Conservation (phyloP, 345 rosid species). For the Salix purpurea region DNA sequence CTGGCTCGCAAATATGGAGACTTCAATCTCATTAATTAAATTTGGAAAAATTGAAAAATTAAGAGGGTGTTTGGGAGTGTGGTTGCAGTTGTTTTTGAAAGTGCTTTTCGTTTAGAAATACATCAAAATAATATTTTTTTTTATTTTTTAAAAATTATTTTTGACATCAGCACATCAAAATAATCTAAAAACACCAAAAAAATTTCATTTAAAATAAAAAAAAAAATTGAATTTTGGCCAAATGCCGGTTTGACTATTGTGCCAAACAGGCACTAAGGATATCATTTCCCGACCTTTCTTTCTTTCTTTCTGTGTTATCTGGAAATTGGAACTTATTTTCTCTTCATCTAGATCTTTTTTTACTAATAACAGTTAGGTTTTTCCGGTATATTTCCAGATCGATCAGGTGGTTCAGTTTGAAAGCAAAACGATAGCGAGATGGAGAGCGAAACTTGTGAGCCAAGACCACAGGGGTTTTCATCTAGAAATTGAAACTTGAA, state of each 20-base stretch:
- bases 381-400: background rate
- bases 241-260: too few species aligned
- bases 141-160: too few species aligned
- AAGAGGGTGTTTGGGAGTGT: background rate
- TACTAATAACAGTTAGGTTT: background rate
- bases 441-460: background rate
- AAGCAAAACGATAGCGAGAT: too few species aligned
- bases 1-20: conserved; percentile 21
- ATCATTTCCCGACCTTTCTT: background rate
- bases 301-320: background rate
- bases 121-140: too few species aligned
- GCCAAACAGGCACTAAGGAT: background rate
- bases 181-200: too few species aligned
- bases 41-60: conserved; percentile 17
- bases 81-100: too few species aligned
- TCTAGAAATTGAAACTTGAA: background rate
- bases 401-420: too few species aligned
- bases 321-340: background rate
- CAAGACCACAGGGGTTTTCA: background rate
- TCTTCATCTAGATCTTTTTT: too few species aligned
- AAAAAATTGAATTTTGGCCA: too few species aligned
- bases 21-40: conserved; percentile 26
- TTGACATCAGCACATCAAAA: too few species aligned
- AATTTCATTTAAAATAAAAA: too few species aligned
- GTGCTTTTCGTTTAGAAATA: too few species aligned